Base-by-base conservation (phyloP, 768 basidiomycete genomes). In the Trametes punicea region DNA sequence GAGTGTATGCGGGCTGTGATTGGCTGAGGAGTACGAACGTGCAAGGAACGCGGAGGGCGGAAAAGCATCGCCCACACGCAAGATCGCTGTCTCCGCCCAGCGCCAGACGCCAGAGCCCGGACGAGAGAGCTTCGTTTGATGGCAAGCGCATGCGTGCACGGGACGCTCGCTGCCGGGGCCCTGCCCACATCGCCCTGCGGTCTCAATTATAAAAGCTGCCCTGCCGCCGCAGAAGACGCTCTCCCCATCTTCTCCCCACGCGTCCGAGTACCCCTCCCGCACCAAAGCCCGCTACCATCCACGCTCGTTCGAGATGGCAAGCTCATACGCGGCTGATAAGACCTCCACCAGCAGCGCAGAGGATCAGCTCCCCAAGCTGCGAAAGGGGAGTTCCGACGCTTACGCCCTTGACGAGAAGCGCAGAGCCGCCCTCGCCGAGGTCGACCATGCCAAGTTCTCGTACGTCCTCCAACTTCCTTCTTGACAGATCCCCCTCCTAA, bases 391-490 rank as follows among this genome's bases (percentile, higher is more conserved):
- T 20, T 10, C 18, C 30, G 39, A 36, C 18, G 68, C 64, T 13
- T 76, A 76, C 52, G 67, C 67, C 18, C 79, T 90, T 40, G 85
- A 88, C 66, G 83, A 88, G 68, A 81, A 84, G 46, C 83, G 93
- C 59, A 81, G 88, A 16, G 84, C 83, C 31, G 93, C 94, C 29
- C 79, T 97, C 38, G 80, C 85, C 11, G 90, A 95, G 69, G 81
- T 96, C 57, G 93, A 96, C 72, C 85, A 89, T 58, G 93, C 93
- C 39, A 75, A 77, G 40, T 95, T 95, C 73, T 85, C 85, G 88
- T 90, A 68, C 51, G 86, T 66, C 39, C n/a, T 41, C 40, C 29
- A 3, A 2, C 34, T 8, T 10, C 20, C 30, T 33, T 46, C 46
- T 6, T 13, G 21, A 8, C 9, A 26, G 27, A 41, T 49, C 44